A percentile compares a stretch with the other conserved stretches of the same genome.
phyloP scores from a whole-genome alignment of 306 rosid species.

The Fagus crenata region DNA sequence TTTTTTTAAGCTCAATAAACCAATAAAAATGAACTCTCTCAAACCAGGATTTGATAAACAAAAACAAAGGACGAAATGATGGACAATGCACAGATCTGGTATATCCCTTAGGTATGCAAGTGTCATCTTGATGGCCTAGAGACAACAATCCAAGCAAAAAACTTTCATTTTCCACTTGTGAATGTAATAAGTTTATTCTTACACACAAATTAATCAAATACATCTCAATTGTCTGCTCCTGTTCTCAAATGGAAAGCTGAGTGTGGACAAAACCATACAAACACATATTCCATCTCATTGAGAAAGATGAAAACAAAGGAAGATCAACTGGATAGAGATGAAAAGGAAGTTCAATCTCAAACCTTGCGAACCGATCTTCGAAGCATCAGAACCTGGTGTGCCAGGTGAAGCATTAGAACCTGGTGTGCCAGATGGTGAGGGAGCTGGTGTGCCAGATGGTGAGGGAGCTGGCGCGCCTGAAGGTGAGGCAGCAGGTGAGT shows the following conservation, averaged over 20 bases:
- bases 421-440: no score
- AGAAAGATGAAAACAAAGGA: conserved; percentile 32
- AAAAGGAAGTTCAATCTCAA: conserved; percentile 45
- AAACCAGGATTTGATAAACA: no score
- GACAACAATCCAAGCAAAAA: no score
- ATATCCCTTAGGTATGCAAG: no score
- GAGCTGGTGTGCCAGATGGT: conserved; percentile 5
- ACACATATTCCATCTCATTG: conserved; percentile 16
- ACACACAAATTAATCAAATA: background rate
- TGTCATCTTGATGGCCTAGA: no score
- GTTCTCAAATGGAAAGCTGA: conserved; percentile 5
- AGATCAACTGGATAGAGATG: conserved; percentile 36
- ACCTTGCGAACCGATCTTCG: conserved; percentile 36
- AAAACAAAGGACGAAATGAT: no score
- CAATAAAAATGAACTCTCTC: no score
- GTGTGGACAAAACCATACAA: background rate
- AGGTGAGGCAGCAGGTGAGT: background rate
- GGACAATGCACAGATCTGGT: no score
- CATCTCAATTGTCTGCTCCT: conserved; percentile 1
- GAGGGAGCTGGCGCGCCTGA: conserved; percentile 13
- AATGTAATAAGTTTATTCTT: background rate
- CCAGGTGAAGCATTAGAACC: background rate
- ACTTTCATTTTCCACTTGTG: no score
- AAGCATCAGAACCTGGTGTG: conserved; percentile 38
- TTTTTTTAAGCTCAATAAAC: no score